phyloP scores from a whole-genome alignment of 176 grass and related monocot species.

The Raddia guianensis region DNA sequence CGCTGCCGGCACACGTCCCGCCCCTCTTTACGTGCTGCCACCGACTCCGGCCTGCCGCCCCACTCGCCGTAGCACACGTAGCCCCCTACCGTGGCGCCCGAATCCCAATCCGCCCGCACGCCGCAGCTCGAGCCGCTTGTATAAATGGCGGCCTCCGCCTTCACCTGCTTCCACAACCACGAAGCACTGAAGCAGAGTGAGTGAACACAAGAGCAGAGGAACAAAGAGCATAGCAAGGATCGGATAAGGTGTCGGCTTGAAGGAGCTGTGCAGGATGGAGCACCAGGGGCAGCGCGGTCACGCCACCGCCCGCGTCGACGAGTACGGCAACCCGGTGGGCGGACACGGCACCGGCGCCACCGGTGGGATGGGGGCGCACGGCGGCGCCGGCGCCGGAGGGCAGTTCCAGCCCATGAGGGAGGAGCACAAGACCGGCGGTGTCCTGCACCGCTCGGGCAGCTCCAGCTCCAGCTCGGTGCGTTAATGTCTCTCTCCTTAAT shows the following conservation, averaged over 20 bases:
- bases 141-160: constrained; percentile 10
- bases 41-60: not conserved
- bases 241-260: too few relatives aligned
- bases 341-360: constrained; percentile 36
- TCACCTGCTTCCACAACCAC: not conserved
- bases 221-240: not conserved
- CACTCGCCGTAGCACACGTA: constrained; percentile 19
- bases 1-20: not conserved
- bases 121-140: not conserved
- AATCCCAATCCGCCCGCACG: not conserved
- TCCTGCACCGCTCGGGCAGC: constrained; percentile 54
- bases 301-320: constrained; percentile 9
- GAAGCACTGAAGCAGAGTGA: too few relatives aligned
- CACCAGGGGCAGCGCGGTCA: constrained; percentile 21
- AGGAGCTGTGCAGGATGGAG: not conserved
- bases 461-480: constrained; percentile 73
- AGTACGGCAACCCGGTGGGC: constrained; percentile 32
- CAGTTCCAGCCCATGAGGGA: constrained; percentile 22
- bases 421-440: constrained; percentile 37
- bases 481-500: not conserved
- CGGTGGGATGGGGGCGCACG: constrained; percentile 9
- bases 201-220: not conserved
- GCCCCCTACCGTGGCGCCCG: not conserved
- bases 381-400: not conserved
- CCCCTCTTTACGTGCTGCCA: not conserved